Evolutionary conservation across 768 basidiomycete species (phyloP), one percentile per base, ranked within the genome.

Genomic region (Scleroderma bovista): DNA sequence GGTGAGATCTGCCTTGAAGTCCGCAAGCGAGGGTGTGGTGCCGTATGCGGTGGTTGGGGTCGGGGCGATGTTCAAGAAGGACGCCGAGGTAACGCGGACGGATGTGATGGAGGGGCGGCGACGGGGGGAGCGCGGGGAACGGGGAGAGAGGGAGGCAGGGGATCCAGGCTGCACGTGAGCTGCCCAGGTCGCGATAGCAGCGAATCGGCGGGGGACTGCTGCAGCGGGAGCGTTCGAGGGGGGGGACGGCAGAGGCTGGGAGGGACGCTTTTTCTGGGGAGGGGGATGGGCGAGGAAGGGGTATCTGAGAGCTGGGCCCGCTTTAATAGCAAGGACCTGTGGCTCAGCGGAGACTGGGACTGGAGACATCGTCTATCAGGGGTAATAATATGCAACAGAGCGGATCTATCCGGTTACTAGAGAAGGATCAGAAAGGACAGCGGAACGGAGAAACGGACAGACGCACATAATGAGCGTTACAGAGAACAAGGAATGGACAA

Each of bases 161-260:
- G 85, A 81, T 6, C 85, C 86, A 5, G 86, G 86, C 50, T 83
- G 79, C 48, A 88, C 83, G 54, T 69, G 72, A 17, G 78, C 68
- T 5, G 79, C 83, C 86, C 86, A 89, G 34, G 77, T 55, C 15
- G 75, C 59, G 41, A 88, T 84, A 34, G 72, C 59, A 2, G 75
- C 68, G 55, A 72, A 72, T 2, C 60, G 55, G 49, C 44, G 61
- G 24, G 51, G 19, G 51, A 34, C 9, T 29, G 26, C 9, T 12
- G 66, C 54, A 3, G 63, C 52, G 10, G 58, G 22, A 19, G 32
- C 34, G 9, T 24, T 26, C 3, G 51, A 48, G 13, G 63, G 54
- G 1, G 44, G 37, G 16, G 57, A 26, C 24, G 70, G 69, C 12
- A 66, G 69, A 15, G 69, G 68, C 26, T 52, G 60, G 12, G 56